Evolutionary conservation across 2,329 filamentous ascomycete species (phyloP).

Genomic region (Clonostachys chloroleuca): DNA sequence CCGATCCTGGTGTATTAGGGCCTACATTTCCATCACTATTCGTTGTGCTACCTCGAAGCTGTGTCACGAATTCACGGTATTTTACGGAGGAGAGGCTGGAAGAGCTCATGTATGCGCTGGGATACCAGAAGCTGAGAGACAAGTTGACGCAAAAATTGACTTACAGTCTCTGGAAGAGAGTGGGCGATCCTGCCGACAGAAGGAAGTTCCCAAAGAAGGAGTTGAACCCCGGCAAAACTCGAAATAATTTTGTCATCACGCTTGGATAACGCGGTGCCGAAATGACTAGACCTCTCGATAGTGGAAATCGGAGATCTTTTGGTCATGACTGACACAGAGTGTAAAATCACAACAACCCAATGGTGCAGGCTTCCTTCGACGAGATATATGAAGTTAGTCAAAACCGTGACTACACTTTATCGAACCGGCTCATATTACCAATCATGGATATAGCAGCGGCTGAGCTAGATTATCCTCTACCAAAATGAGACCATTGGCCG

Average conservation of each 20-base stretch:
- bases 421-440: no score
- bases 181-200: slow-evolving; percentile 6
- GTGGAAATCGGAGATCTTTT: no score
- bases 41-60: slow-evolving; percentile 83
- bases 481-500: no score
- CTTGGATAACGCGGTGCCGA: slow-evolving; percentile 33
- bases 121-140: slow-evolving; percentile 60
- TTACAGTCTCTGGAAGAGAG: slow-evolving; percentile 78
- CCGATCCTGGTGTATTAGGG: slow-evolving; percentile 7
- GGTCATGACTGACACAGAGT: no score
- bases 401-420: no score
- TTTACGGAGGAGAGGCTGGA: slow-evolving; percentile 66
- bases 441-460: no score
- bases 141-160: slow-evolving; percentile 81
- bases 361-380: no score
- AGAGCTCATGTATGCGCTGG: slow-evolving; percentile 72
- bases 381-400: no score
- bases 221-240: slow-evolving; percentile 65
- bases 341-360: no score
- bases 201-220: slow-evolving; percentile 57
- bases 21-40: slow-evolving; percentile 68
- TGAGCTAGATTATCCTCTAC: no score
- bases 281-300: background rate
- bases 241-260: slow-evolving; percentile 90
- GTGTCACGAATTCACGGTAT: slow-evolving; percentile 87